Base-by-base conservation (phyloP, 2,329 filamentous ascomycete species). In the Aureobasidium subglaciale region DNA sequence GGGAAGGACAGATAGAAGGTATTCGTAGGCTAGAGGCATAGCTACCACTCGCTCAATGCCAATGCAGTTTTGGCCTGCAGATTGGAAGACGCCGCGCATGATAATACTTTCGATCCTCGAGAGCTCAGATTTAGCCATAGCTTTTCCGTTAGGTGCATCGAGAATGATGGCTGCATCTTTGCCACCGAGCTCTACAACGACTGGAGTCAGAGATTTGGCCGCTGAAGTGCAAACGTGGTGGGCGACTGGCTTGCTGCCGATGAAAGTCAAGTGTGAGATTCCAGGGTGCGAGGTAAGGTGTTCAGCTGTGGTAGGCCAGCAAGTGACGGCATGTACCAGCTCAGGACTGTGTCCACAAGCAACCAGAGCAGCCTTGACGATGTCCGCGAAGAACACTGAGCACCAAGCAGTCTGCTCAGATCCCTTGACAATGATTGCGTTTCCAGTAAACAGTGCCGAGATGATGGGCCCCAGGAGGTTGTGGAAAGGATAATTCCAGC, bases 391-490 rank as follows among this genome's bases (percentile, higher is more conserved):
- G 77, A 92, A 96, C 7, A 76, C 70, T 7, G 88, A 86, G 59
- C 87, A 95, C 93, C 93, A 99, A 54, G 91, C 92, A 0, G 92
- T 97, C 70, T 92, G 88, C 72, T 99, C 93, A 49, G 90, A 96
- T 45, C 87, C 88, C 74, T 99, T 99, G 70, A 97, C 87, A 38
- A 99, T 78, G 61, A 97, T 86, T 50, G 84, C 89, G 68, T 97
- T 96, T 43, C 93, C 93, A 13, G 91, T 80, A 68, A 97, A 97
- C 49, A 97, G 80, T 15, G 88, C 85, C 62, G 88, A 91, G 67
- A 97, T 95, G 62, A 96, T 81, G 13, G 92, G 93, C 0, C 88
- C 90, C 43, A 97, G 82, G 60, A 97, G 78, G 72, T 99, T 99
- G 75, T 99, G 93, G 71, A 97, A 95, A 11, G 67, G 67, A 43